phyloP scores from a whole-genome alignment of 2,329 filamentous ascomycete species.

The Penicillium sp. region DNA sequence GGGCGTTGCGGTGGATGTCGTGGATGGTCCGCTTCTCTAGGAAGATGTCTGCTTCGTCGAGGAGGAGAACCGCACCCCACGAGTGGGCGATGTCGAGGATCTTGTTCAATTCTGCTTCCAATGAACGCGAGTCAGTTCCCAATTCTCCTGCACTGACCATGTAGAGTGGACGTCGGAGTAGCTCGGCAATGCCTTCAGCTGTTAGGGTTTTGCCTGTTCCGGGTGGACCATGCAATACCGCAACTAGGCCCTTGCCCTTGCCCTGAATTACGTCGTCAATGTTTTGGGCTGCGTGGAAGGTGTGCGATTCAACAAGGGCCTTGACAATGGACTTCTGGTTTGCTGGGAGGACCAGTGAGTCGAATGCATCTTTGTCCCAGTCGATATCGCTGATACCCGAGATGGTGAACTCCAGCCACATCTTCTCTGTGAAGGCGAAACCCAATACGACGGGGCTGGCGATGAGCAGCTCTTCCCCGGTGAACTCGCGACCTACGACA shows the following conservation, averaged over 20 bases:
- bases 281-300: slow-evolving; percentile 75
- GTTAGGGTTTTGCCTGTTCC: slow-evolving; percentile 89
- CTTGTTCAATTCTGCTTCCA: slow-evolving; percentile 77
- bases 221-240: slow-evolving; percentile 79
- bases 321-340: slow-evolving; percentile 70
- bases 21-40: slow-evolving; percentile 79
- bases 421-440: slow-evolving; percentile 83
- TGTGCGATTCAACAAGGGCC: slow-evolving; percentile 80
- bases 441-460: slow-evolving; percentile 82
- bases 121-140: slow-evolving; percentile 70
- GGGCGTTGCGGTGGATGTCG: slow-evolving; percentile 80
- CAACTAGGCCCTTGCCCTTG: slow-evolving; percentile 82
- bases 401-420: slow-evolving; percentile 86
- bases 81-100: slow-evolving; percentile 83
- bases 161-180: slow-evolving; percentile 78
- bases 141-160: slow-evolving; percentile 81
- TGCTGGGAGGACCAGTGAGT: slow-evolving; percentile 70
- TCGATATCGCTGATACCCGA: slow-evolving; percentile 76
- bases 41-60: slow-evolving; percentile 85
- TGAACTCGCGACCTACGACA: slow-evolving; percentile 58
- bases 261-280: slow-evolving; percentile 82
- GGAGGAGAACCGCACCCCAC: slow-evolving; percentile 80
- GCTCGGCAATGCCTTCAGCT: slow-evolving; percentile 80
- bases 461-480: slow-evolving; percentile 79
- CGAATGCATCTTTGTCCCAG: slow-evolving; percentile 82